Evolutionary conservation across 1,284 basidiomycete species (phyloP), one percentile per base, ranked within the genome.

Genomic region (Xerocomus nothofagi): DNA sequence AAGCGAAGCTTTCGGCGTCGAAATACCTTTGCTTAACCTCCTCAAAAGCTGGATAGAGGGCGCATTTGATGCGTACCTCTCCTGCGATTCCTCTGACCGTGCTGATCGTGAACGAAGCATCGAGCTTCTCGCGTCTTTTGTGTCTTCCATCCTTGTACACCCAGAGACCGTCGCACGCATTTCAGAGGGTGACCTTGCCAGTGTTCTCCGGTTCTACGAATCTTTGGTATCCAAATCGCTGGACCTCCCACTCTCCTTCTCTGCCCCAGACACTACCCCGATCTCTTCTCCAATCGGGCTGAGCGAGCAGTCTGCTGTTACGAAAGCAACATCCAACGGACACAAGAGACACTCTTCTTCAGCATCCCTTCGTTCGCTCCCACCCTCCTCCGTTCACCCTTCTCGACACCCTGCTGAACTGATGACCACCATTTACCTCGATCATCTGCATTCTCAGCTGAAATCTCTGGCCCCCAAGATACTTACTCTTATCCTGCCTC

Each of bases 41-140:
- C 68, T 89, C 40, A 75, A 78, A 55, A 62, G 70, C 6, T 90
- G 87, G 86, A 81, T 86, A 32, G 70, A 77, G 38, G 76, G 75
- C 23, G 82, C 80, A 4, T 86, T 86, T 49, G 76, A 80, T 14
- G 78, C 77, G 0, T 69, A 84, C 27, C 58, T 80, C 38, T 61
- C 62, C 7, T 60, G 59, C 4, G 69, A 77, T 37, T 57, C 63
- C 3, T 53, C 71, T 11, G 83, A 85, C 41, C 67, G 73, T 40
- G 58, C 67, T 8, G 83, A 87, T 57, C 72, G 80, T 21, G 84
- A 88, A 54, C 77, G 80, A 17, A 80, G 79, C 57, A 69, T 88
- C 39, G 78, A 81, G 37, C 67, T 75, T 20, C 71, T 87, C 8
- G 74, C 80, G n/a, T 70, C 72, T 2, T 81, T 85, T 55, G 71